Base-by-base conservation (phyloP, 768 basidiomycete species). In the Amanita exitialis region DNA sequence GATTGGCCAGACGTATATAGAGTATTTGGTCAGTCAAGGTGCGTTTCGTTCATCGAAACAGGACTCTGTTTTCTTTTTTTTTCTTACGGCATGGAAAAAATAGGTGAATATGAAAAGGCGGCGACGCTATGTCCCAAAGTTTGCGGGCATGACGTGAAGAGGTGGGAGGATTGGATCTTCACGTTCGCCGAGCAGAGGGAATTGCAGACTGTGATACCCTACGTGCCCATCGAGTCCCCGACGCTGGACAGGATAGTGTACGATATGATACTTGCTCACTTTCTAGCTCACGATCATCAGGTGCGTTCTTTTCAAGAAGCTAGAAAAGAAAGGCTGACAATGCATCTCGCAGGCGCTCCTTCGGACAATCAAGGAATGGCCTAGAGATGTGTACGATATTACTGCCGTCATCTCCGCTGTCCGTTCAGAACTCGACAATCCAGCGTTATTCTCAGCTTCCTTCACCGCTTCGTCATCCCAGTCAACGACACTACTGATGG, bases 81-180 rank as follows among this genome's bases (percentile, higher is more conserved):
- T 27, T 21, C 9, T 16, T 16, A 43, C 15, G 20, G 15, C 15
- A 1, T 50, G 21, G 23, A 27, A 27, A 15, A 44, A 12, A 13
- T 32, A 44, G 50, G 30, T 12, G 35, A 44, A 6, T 44, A 44
- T 16, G 50, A 51, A 1, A 51, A 44, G 25, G 95, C 95, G 1
- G 96, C 95, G 0, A 68, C 73, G 7, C 66, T 96, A 21, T 84
- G 82, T 57, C 84, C 90, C 0, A 92, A 88, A 62, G 90, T 97
- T 6, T 87, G 95, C 56, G 84, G 78, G 3, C 79, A 80, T 39
- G 80, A 95, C 58, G 66, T 75, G 9, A 83, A 82, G 59, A 75
- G 78, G n/a, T 99, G 96, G 96, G 94, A 97, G 61, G 80, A 86
- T 58, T 96, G 89, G 89, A 88, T 97, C 60, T 95, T 96, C 59